phyloP scores from a whole-genome alignment of 108 stramenopile genomes.

The Phaeodactylum tricornutum region DNA sequence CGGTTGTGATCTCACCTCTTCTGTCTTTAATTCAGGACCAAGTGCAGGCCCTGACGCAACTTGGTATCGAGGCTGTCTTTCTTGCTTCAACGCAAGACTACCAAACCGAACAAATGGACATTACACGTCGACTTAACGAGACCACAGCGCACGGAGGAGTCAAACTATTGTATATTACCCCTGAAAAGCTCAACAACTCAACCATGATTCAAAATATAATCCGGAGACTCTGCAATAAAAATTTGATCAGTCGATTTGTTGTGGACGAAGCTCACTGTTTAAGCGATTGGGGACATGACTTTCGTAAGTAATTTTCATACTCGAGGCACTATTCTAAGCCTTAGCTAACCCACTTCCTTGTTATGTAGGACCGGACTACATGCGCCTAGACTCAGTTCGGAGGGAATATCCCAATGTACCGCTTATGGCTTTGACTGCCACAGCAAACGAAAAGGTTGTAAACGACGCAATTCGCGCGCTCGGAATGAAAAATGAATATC shows the following conservation, averaged over 20 bases:
- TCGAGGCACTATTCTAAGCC: too few species aligned
- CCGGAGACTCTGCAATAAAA: conserved; percentile 35
- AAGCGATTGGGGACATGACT: conserved; percentile 12
- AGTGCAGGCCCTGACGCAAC: conserved; percentile 75
- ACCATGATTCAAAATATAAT: conserved; percentile 66
- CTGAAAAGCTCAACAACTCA: conserved; percentile 87
- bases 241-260: conserved; percentile 89
- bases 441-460: conserved; percentile 93
- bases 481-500: conserved; percentile 61
- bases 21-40: conserved; percentile 97
- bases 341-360: too few species aligned
- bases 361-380: conserved; percentile 91
- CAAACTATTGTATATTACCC: conserved; percentile 97
- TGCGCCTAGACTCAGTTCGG: conserved; percentile 65
- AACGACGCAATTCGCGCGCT: conserved; percentile 81
- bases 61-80: conserved; percentile 77
- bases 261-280: conserved; percentile 98
- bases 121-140: conserved; percentile 41
- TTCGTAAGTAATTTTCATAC: too few species aligned
- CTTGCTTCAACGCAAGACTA: conserved; percentile 76
- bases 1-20: conserved; percentile 94
- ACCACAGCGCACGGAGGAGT: conserved; percentile 69
- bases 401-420: conserved; percentile 90
- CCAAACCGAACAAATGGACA: conserved; percentile 57
- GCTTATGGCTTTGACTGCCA: conserved; percentile 96